A percentile compares a stretch with the other conserved stretches of the same genome.
Evolutionary conservation across 768 basidiomycete species (phyloP).

Genomic region (Tricholoma sp.): DNA sequence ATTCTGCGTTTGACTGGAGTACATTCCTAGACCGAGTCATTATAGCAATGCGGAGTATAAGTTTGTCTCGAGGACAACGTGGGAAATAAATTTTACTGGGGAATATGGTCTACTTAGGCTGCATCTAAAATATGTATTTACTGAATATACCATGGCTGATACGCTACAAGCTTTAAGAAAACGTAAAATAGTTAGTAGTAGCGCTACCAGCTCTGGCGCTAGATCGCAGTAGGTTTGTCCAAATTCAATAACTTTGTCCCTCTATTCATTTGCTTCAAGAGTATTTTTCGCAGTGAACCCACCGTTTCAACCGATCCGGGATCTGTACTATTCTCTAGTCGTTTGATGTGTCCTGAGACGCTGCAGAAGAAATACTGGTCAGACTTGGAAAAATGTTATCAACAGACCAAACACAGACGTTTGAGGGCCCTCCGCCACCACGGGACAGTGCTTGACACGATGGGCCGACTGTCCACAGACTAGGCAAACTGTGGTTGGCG

Average conservation of each 20-base stretch:
- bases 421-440: slow-evolving; percentile 44
- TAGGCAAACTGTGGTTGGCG: slow-evolving; percentile 29
- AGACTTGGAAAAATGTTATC: background rate
- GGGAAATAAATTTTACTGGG: background rate
- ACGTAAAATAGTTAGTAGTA: background rate
- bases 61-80: background rate
- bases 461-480: slow-evolving; percentile 41
- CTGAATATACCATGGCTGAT: background rate
- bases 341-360: slow-evolving; percentile 36
- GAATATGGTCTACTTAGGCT: background rate
- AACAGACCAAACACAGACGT: slow-evolving; percentile 33
- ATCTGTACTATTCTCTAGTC: slow-evolving; percentile 38
- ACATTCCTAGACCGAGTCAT: background rate
- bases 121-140: background rate
- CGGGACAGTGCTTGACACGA: slow-evolving; percentile 49
- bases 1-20: slow-evolving; percentile 7
- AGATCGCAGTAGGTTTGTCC: slow-evolving; percentile 19
- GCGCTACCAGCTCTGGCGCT: background rate
- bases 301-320: slow-evolving; percentile 30
- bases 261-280: slow-evolving; percentile 26
- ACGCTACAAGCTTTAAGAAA: background rate
- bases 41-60: background rate
- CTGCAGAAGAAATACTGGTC: slow-evolving; percentile 20
- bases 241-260: background rate
- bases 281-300: slow-evolving; percentile 32